phyloP scores from a whole-genome alignment of 1,284 basidiomycete genomes.

The Quambalaria eucalypti region DNA sequence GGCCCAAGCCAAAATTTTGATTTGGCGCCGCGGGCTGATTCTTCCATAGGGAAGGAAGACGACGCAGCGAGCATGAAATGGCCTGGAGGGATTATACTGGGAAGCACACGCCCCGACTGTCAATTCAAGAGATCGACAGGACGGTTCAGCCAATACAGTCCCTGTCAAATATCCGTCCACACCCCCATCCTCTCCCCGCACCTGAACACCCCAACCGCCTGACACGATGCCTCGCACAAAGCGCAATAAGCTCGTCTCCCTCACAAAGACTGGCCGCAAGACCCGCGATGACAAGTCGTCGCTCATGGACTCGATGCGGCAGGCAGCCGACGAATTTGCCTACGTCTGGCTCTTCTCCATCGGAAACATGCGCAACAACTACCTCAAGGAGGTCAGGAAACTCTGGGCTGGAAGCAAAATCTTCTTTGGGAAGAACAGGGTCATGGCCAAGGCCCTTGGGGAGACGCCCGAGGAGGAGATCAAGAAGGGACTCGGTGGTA shows the following conservation, averaged over 20 bases:
- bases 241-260: constrained; percentile 50
- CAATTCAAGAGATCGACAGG: too few species aligned
- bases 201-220: not conserved
- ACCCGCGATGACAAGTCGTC: constrained; percentile 66
- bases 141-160: too few species aligned
- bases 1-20: too few species aligned
- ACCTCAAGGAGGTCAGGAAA: constrained; percentile 83
- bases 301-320: constrained; percentile 68
- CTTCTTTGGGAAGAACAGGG: constrained; percentile 83
- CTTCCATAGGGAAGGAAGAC: too few species aligned
- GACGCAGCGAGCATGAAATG: too few species aligned
- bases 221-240: constrained; percentile 45
- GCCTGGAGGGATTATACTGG: too few species aligned
- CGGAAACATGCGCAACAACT: constrained; percentile 86
- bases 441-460: constrained; percentile 94
- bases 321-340: constrained; percentile 59
- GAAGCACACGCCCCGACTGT: too few species aligned
- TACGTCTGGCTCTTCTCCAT: constrained; percentile 94
- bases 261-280: constrained; percentile 53
- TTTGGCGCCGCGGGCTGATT: too few species aligned
- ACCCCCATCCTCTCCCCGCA: too few species aligned
- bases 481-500: constrained; percentile 65
- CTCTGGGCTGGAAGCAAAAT: constrained; percentile 76
- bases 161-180: too few species aligned
- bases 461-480: constrained; percentile 78